Evolutionary conservation across 78 protist species (phyloP).

Genomic region (Speleostelium caveatum): DNA sequence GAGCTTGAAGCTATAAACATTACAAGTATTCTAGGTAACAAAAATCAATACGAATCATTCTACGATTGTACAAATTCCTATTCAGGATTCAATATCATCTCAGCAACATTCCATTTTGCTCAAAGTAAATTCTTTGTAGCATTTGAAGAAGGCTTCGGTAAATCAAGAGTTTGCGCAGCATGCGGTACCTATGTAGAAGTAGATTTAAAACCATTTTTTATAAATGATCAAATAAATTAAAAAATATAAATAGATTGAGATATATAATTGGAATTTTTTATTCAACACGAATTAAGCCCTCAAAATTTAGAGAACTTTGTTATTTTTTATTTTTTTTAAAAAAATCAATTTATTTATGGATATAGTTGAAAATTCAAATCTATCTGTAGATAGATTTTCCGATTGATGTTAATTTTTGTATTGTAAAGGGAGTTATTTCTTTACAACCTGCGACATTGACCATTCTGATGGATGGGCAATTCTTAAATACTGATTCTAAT

Average conservation of each 20-base stretch:
- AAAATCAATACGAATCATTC: conserved; percentile 30
- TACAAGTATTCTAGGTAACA: conserved; percentile 73
- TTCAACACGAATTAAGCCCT: too few relatives aligned
- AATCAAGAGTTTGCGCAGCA: conserved; percentile 34
- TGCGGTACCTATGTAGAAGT: conserved; percentile 47
- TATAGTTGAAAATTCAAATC: too few relatives aligned
- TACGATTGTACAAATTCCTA: conserved; percentile 20
- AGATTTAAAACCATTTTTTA: conserved; percentile 8
- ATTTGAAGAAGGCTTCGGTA: conserved; percentile 72
- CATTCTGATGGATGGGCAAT: conserved; percentile 32
- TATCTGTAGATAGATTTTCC: conserved; percentile 60
- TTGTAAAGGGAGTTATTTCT: conserved; percentile 41
- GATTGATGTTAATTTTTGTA: conserved; percentile 48
- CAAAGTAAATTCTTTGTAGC: conserved; percentile 64
- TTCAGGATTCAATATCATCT: conserved; percentile 62
- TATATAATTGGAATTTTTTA: too few relatives aligned
- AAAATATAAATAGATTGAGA: too few relatives aligned
- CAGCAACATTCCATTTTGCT: conserved; percentile 53
- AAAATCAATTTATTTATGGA: too few relatives aligned
- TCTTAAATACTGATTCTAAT: conserved; percentile 24
- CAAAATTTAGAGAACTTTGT: too few relatives aligned
- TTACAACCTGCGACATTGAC: conserved; percentile 66
- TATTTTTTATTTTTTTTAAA: too few relatives aligned
- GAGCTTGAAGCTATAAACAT: conserved; percentile 63
- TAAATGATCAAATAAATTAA: too few relatives aligned